These are phyloP conservation scores for Mikania micrantha DNA, from an alignment of 129 eudicot genomes.

Conservation along the genomic window DNA sequence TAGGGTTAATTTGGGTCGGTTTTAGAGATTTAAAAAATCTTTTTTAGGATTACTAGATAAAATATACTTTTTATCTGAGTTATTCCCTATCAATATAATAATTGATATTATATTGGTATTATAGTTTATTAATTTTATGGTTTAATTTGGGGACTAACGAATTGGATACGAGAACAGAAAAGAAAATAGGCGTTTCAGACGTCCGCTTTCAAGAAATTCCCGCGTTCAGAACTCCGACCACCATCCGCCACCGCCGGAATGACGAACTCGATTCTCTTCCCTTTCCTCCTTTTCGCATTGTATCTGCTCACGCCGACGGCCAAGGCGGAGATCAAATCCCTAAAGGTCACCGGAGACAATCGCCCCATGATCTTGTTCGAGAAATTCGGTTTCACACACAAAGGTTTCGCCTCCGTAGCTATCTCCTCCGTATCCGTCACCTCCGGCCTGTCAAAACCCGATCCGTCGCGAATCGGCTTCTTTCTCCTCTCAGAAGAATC, in stretches of 20 bases:
- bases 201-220: slow-evolving; percentile 12
- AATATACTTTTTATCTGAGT: too few species aligned
- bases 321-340: slow-evolving; percentile 28
- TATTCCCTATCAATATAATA: too few species aligned
- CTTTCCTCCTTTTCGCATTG: slow-evolving; percentile 4
- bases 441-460: not conserved
- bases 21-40: too few species aligned
- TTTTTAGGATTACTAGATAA: too few species aligned
- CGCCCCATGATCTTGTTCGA: slow-evolving; percentile 23
- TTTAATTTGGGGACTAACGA: not conserved
- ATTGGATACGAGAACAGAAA: not conserved
- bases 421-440: slow-evolving; percentile 31
- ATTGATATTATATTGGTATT: too few species aligned
- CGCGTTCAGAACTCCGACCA: slow-evolving; percentile 14
- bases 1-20: too few species aligned
- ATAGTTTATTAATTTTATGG: too few species aligned
- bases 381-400: slow-evolving; percentile 28
- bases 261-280: not conserved
- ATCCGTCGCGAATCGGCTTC: slow-evolving; percentile 27
- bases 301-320: slow-evolving; percentile 10
- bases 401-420: slow-evolving; percentile 18
- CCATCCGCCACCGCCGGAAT: slow-evolving; percentile 24
- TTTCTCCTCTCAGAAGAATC: slow-evolving; percentile 20
- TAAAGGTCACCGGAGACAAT: slow-evolving; percentile 11
- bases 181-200: slow-evolving; percentile 1